Base-by-base conservation (phyloP, 371 early-diverging fungal species). In the Mucor plumbeus region DNA sequence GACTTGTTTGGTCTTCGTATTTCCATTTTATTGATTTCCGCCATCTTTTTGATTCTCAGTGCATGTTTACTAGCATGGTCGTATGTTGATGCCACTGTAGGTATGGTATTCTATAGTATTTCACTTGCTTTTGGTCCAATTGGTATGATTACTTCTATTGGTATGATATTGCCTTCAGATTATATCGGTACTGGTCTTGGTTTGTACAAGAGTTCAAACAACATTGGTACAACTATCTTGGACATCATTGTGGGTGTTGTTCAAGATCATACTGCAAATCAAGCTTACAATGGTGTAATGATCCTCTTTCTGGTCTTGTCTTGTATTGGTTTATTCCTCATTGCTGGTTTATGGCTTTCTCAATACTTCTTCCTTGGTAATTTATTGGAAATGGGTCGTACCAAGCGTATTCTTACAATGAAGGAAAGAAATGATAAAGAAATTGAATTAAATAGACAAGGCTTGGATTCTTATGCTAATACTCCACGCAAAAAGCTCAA, bases 91-190 rank as follows among this genome's bases (percentile, higher is more conserved):
- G 89, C 90, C 14, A 63, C 85, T 15, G 61, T 89, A 5, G 90
- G 89, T 17, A 79, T 89, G 83, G 56, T 88, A 1, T 72, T 86
- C 6, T 91, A 89, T 63, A 85, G 86, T 15, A 67, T 88, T 1
- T 86, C 88, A 10, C 70, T 91, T 63, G 82, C 90, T 8, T 75
- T 90, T 34, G 91, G 91, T 0, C 91, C 91, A n/a, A 85, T 91
- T 40, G 72, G 81, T 10, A 74, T 88, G 50, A 82, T 91, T 35
- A 88, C 91, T 1, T 85, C 90, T 0, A 81, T 91, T 9, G 86
- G 90, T 47, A 77, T 91, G 31, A 73, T 89, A 9, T 62, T 91
- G 6, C 87, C 87, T 3, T 72, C 79, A 19, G 77, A 73, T 36
- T 75, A 84, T 10, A 79, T 91, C 7, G 91, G 91, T 41, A 90